Conservation (phyloP, 2,329 filamentous ascomycete genomes). For the Alternaria triticina region DNA sequence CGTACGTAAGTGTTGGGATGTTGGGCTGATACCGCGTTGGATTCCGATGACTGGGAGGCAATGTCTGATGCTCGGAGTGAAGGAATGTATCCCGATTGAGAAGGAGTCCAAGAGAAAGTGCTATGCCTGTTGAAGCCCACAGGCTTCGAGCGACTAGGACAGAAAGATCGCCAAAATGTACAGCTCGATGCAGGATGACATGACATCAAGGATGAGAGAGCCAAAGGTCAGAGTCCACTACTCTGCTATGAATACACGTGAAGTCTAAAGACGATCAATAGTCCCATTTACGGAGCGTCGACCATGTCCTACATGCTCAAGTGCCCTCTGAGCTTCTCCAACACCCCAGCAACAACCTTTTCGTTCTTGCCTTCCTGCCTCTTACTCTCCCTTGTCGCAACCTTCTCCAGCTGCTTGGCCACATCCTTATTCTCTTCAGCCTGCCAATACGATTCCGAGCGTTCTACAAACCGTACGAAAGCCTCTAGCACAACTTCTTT, state of each 20-base stretch:
- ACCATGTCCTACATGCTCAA: conserved; percentile 7
- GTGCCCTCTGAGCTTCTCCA: conserved; percentile 22
- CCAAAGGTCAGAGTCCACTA: not conserved
- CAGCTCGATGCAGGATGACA: not conserved
- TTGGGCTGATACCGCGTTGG: not conserved
- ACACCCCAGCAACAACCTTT: conserved; percentile 25
- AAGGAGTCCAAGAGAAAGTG: not conserved
- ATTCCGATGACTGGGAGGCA: not conserved
- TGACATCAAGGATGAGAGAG: not conserved
- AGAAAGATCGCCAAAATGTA: not conserved
- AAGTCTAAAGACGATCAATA: not conserved
- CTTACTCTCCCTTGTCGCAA: conserved; percentile 81
- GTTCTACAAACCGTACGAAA: conserved; percentile 77
- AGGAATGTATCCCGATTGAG: not conserved
- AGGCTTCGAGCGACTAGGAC: not conserved
- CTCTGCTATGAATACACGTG: not conserved
- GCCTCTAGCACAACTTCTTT: conserved; percentile 85
- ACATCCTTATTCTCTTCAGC: conserved; percentile 63
- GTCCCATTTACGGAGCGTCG: not conserved
- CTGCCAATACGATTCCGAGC: conserved; percentile 64
- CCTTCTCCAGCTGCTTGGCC: conserved; percentile 71
- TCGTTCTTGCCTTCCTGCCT: conserved; percentile 83
- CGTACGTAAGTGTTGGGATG: not conserved
- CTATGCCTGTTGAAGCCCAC: not conserved
- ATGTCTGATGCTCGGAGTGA: not conserved